Conservation (phyloP, 306 rosid genomes). For the Coriaria nepalensis region DNA sequence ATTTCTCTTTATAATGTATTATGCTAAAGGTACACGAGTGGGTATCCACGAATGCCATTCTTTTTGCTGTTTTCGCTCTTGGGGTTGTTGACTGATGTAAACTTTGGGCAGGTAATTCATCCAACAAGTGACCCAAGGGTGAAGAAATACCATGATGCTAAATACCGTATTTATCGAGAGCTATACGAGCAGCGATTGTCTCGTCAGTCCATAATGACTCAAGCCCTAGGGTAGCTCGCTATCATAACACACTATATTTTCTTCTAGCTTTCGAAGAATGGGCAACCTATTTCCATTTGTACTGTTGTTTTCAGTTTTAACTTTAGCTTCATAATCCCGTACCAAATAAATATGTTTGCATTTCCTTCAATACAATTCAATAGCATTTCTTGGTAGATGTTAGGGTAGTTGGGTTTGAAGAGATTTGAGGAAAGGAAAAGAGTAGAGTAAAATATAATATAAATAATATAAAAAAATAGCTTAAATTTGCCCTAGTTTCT, state of each 20-base stretch:
- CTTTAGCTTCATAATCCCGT: neutral
- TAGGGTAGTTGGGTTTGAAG: no score
- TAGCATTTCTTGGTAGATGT: no score
- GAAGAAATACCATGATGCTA: conserved; percentile 71
- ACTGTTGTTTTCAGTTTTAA: neutral
- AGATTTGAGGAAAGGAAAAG: no score
- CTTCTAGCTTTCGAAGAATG: neutral
- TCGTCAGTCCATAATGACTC: conserved; percentile 57
- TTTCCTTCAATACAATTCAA: no score
- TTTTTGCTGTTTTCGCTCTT: neutral
- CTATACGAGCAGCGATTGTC: conserved; percentile 79
- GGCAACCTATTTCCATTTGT: neutral
- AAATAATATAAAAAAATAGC: no score
- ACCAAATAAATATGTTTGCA: no score
- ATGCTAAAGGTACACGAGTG: neutral
- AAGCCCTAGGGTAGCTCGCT: conserved; percentile 45
- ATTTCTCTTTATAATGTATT: neutral
- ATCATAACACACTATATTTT: conserved; percentile 5
- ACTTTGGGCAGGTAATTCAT: conserved; percentile 47
- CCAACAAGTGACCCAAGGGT: conserved; percentile 81
- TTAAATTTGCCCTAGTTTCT: no score
- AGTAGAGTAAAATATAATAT: no score
- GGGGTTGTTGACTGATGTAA: conserved; percentile 3
- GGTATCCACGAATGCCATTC: neutral
- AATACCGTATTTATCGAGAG: conserved; percentile 59